Base-by-base conservation (phyloP, 2,329 filamentous ascomycete species). In the Graphilbum ipis-grandicollis region DNA sequence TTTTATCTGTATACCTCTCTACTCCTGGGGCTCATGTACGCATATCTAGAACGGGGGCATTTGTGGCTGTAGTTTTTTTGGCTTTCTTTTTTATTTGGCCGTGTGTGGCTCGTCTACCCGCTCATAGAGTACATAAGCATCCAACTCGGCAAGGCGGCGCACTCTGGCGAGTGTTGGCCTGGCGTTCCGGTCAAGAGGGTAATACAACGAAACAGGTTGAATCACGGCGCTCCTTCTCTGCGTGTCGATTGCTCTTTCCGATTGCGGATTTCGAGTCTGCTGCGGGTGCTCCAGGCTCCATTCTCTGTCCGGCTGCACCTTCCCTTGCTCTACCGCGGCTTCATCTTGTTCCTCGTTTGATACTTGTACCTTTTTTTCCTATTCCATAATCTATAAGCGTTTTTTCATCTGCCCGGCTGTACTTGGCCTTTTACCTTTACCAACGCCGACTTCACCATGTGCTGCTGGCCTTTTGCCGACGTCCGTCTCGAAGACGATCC, bases 401-500 rank as follows among this genome's bases (percentile, higher is more conserved):
- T n/a, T n/a, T n/a, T n/a, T n/a, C n/a, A n/a, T 5, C 21, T 23
- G 21, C 10, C 21, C 21, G 21, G 21, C 21, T 23, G 21, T 23
- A 5, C 21, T 23, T 23, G 21, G 21, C 10, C 21, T 10, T 23
- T 23, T 23, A 5, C 8, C n/a, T 34, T 15, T 5, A 12, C 14
- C 12, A 17, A 15, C 19, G 19, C 19, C 26, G 15, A 30, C 14
- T 13, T 13, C 26, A 28, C 34, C 7, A 71, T 71, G 66, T 72
- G 67, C 5, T 68, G 63, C 47, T 69, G 67, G 51, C 59, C 65
- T 0, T 48, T 45, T 31, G 38, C 42, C 19, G 42, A 44, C 32
- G 37, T 47, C 30, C 38, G 40, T n/a, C 41, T 48, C 34, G 46
- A 48, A 21, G 44, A 46, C 22, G 46, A 46, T 13, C 45, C 44